These are phyloP conservation scores for Candida sp. DNA, from an alignment of 1,139 yeast genomes.

Conservation along the genomic window DNA sequence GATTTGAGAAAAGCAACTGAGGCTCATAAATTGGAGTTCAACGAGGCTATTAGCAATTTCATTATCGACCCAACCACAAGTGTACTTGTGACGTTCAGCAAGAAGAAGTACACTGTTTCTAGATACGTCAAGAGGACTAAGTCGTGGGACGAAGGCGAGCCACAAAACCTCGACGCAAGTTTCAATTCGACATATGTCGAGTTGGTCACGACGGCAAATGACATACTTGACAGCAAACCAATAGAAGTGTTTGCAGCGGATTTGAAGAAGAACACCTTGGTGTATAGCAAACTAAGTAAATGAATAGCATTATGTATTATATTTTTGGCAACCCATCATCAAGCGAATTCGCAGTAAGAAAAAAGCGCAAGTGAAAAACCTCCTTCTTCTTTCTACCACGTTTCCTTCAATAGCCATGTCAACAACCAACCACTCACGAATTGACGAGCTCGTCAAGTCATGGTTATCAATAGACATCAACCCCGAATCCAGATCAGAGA, in stretches of 20 bases:
- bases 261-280: neutral
- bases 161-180: slow-evolving; percentile 13
- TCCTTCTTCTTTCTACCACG: neutral
- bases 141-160: slow-evolving; percentile 30
- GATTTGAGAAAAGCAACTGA: slow-evolving; percentile 56
- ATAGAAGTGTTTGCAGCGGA: neutral
- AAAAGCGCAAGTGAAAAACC: neutral
- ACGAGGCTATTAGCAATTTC: slow-evolving; percentile 24
- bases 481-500: slow-evolving; percentile 59
- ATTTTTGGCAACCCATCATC: neutral
- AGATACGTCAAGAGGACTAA: slow-evolving; percentile 50
- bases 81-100: slow-evolving; percentile 21
- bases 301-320: neutral
- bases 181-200: slow-evolving; percentile 12
- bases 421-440: slow-evolving; percentile 1
- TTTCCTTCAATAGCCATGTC: neutral
- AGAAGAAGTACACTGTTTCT: slow-evolving; percentile 23
- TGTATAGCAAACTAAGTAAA: neutral
- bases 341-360: too few relatives aligned
- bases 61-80: slow-evolving; percentile 53
- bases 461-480: slow-evolving; percentile 59
- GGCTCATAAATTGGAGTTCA: slow-evolving; percentile 30
- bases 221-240: slow-evolving; percentile 8
- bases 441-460: slow-evolving; percentile 43
- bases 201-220: slow-evolving; percentile 10